Base-by-base conservation (phyloP, 257 asterid genomes). In the Solanum corneliomulleri region DNA sequence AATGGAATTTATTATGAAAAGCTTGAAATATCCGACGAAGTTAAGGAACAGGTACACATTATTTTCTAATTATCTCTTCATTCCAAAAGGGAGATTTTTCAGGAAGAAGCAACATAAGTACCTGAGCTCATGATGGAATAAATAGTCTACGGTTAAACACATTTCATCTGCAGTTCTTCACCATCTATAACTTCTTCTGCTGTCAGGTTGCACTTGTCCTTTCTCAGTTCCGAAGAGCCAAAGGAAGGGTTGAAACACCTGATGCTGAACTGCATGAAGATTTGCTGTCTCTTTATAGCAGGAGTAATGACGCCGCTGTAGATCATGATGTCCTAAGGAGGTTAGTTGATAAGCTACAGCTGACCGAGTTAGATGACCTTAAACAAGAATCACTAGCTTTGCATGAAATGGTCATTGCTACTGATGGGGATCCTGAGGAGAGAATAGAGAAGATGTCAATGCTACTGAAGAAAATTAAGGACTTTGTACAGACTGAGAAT, bases 321-420 rank as follows among this genome's bases (percentile, higher is more conserved):
- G 93, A 95, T 87, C 90, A 91, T 76, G 92, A 86, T 86, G 91
- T 92, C 84, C 83, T 97, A 49, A 91, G 91, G 90, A 93, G 94
- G 89, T 82, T 94, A 88, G 98, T 96, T 31, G 98, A 96, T 31
- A 97, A 95, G 91, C 87, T 97, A 87, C 96, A 97, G 89, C 95
- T 97, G 14, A 88, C 93, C 18, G 96, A 94, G 88, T 93, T 97
- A 87, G 92, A 96, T 49, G 99, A 97, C 83, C 92, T 97, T 72
- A 96, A 95, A 64, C 99, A 94, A 92, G 99, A 97, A 91, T 97
- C 99, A 58, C 90, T 97, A 82, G 99, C 99, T 88, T 91, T 97
- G 95, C 99, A 96, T 90, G 99, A 97, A 90, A 93, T 96, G 97
- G 99, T 97, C 85, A 91, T 91, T 82, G 93, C 94, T 68, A 95